Evolutionary conservation across 1,284 basidiomycete species (phyloP), one percentile per base, ranked within the genome.

Genomic region (Fomitopsis palustris): DNA sequence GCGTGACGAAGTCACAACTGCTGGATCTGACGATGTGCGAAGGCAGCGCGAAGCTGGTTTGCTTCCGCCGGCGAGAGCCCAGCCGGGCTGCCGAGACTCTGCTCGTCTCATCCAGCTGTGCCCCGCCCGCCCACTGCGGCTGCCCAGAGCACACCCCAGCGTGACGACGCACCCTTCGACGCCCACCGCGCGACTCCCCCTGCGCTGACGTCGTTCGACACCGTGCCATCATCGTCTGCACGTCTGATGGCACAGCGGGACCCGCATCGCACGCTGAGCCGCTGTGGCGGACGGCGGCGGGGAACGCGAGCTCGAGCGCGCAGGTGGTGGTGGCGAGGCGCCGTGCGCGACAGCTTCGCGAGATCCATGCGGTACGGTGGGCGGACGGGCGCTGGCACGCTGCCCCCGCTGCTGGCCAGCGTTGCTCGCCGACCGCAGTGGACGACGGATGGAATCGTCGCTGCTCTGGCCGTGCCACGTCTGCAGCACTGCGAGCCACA

Each of bases 401-500:
- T 42, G 17, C 21, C 19, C 7, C n/a, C n/a, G n/a, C n/a, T n/a
- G n/a, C n/a, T n/a, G n/a, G n/a, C n/a, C n/a, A n/a, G n/a, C n/a
- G n/a, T n/a, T n/a, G n/a, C n/a, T n/a, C n/a, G n/a, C n/a, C n/a
- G n/a, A n/a, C n/a, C n/a, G n/a, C n/a, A n/a, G n/a, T 17, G 35
- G 52, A 10, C 31, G 31, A 10, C 31, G 31, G 31, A 33, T n/a
- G n/a, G n/a, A n/a, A 17, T 25, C 49, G 39, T 54, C 56, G 37
- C 19, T 59, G 39, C 57, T 47, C 39, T 21, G 41, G 33, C 31
- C n/a, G n/a, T n/a, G 31, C 31, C 31, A 33, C 31, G 31, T 10
- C 31, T 10, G n/a, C n/a, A n/a, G n/a, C n/a, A n/a, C n/a, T n/a
- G 31, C 31, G 7, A 8, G 56, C 62, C 58, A 59, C 57, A 58